These are phyloP conservation scores for Colletotrichum zoysiae DNA, from an alignment of 2,329 filamentous ascomycete species.

Conservation along the genomic window DNA sequence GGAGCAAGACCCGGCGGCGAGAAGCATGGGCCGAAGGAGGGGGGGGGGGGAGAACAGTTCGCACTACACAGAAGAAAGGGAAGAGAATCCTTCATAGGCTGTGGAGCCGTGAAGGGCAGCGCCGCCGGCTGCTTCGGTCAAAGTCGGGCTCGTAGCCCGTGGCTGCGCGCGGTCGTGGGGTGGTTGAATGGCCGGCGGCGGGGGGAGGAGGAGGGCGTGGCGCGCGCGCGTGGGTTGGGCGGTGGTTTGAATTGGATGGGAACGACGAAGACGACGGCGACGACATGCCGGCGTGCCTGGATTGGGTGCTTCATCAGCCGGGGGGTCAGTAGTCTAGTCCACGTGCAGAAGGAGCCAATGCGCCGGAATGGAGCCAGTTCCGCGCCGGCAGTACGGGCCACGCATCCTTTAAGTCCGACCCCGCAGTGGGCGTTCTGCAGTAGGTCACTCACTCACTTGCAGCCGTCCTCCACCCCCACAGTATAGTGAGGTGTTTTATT, in stretches of 20 bases:
- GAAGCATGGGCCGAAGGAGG: neutral
- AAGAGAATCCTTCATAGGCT: neutral
- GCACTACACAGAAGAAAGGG: neutral
- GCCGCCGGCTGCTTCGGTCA: neutral
- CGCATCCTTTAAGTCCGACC: conserved; percentile 15
- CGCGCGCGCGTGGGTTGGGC: neutral
- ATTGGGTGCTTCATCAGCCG: neutral
- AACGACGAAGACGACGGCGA: neutral
- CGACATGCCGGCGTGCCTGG: conserved; percentile 8
- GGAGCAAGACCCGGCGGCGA: too few species aligned
- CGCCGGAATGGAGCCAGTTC: conserved; percentile 4
- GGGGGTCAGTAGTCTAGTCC: conserved; percentile 6
- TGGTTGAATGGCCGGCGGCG: neutral
- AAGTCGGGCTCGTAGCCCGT: neutral
- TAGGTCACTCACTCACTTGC: conserved; percentile 7
- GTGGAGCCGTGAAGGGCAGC: neutral
- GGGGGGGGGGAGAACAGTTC: neutral
- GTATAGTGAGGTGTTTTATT: too few species aligned
- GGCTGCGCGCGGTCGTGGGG: conserved; percentile 1
- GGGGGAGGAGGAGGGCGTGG: neutral
- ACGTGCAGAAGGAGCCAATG: conserved; percentile 29
- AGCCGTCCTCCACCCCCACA: neutral
- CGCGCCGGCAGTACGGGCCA: conserved; percentile 1
- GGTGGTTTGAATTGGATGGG: neutral
- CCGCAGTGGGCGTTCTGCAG: conserved; percentile 5